Evolutionary conservation across 2,329 filamentous ascomycete species (phyloP).

Genomic region (Paracamarosporium sp.): DNA sequence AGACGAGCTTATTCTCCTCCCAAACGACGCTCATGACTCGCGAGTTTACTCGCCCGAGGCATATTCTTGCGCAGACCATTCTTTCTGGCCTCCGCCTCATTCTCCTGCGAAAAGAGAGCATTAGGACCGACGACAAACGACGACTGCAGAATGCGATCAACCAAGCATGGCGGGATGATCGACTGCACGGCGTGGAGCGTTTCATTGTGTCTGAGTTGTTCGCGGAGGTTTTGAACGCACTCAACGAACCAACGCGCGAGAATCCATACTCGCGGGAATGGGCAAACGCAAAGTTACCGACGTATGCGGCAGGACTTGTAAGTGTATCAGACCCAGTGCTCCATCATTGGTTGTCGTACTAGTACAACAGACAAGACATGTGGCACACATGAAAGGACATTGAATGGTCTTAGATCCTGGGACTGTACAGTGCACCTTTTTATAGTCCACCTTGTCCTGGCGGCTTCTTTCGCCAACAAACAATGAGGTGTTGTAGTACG

Average conservation of each 20-base stretch:
- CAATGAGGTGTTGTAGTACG: neutral
- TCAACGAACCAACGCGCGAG: slow-evolving; percentile 21
- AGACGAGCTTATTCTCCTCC: slow-evolving; percentile 38
- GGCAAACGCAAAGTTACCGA: slow-evolving; percentile 31
- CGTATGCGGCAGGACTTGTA: slow-evolving; percentile 39
- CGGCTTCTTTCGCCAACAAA: neutral
- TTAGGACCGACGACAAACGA: slow-evolving; percentile 33
- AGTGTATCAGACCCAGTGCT: slow-evolving; percentile 8
- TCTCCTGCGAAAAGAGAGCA: slow-evolving; percentile 35
- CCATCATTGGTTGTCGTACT: neutral
- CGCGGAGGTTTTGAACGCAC: slow-evolving; percentile 32
- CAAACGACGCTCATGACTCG: slow-evolving; percentile 29
- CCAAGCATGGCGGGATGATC: slow-evolving; percentile 41
- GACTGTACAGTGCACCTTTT: neutral
- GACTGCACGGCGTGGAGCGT: slow-evolving; percentile 37
- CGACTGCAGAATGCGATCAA: slow-evolving; percentile 41
- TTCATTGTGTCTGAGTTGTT: slow-evolving; percentile 42
- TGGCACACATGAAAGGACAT: neutral
- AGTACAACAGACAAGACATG: neutral
- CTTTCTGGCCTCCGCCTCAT: slow-evolving; percentile 45
- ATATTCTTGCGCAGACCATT: slow-evolving; percentile 31
- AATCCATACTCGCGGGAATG: slow-evolving; percentile 27
- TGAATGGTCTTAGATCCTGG: neutral
- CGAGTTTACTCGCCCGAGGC: slow-evolving; percentile 27
- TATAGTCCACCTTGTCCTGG: neutral